These are phyloP conservation scores for Mucor plumbeus DNA, from an alignment of 371 early-diverging fungal genomes.

Conservation along the genomic window DNA sequence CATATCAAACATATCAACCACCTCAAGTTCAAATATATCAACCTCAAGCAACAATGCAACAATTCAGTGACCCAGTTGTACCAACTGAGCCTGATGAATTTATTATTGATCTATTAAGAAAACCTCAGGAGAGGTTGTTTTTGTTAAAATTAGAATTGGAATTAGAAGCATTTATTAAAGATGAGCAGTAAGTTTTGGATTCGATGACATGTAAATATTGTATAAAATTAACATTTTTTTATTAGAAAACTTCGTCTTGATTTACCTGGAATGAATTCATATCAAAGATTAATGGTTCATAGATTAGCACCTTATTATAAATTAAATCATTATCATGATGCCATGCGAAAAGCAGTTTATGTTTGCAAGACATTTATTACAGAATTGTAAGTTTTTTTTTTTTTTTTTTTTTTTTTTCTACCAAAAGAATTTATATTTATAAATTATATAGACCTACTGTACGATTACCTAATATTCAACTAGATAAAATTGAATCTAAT, in stretches of 20 bases:
- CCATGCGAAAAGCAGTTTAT: constrained; percentile 62
- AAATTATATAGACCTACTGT: constrained; percentile 43
- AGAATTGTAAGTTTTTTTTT: constrained; percentile 67
- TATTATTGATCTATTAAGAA: constrained; percentile 71
- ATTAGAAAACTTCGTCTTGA: constrained; percentile 64
- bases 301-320: constrained; percentile 76
- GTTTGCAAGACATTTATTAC: constrained; percentile 65
- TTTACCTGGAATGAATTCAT: constrained; percentile 79
- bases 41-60: constrained; percentile 23
- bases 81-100: constrained; percentile 59
- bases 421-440: background rate
- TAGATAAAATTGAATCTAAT: constrained; percentile 33
- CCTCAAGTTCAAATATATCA: constrained; percentile 17
- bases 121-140: constrained; percentile 73
- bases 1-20: constrained; percentile 11
- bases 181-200: constrained; percentile 51
- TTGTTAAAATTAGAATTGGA: constrained; percentile 76
- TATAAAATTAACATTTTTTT: background rate
- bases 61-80: constrained; percentile 20
- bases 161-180: constrained; percentile 67
- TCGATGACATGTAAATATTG: background rate
- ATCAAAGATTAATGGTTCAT: constrained; percentile 79
- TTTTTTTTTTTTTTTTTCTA: too few species aligned
- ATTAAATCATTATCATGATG: constrained; percentile 68
- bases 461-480: constrained; percentile 56